Base-by-base conservation (phyloP, 148 eudicot species). In the Spergularia marina region DNA sequence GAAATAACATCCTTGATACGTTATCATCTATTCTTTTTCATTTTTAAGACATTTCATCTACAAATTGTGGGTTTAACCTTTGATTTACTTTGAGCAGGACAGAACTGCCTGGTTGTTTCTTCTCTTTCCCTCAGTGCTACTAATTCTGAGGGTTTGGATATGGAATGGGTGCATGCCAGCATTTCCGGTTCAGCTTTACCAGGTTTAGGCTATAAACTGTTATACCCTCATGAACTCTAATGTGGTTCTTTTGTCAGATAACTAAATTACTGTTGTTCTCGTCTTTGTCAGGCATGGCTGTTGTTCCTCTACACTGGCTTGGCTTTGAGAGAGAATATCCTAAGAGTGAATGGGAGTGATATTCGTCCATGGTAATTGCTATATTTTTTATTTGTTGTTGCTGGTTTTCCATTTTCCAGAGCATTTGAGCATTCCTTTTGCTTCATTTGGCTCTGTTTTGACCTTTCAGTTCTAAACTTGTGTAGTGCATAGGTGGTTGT, bases 131-230 rank as follows among this genome's bases (percentile, higher is more conserved):
- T 84, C 83, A 13, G 70, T 87, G 67, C 84, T 94, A 74, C 86
- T 94, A 53, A 47, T 85, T 53, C 82, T 92, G 47, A 85, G 91
- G 83, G 86, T 91, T 18, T 81, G 82, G 81, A 53, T 85, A 71
- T 94, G 97, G 97, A 84, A 82, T 71, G 97, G 94, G 77, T 94
- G 98, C 86, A 81, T 94, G 79, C 98, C 97, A 64, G 96, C 98
- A 64, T 86, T 90, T 82, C 98, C 98, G 14, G 98, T 94, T 71
- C 98, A 94, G 73, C 84, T 92, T 52, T 92, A 94, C 81, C 92
- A 92, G 97, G 98, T 94, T 80, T 67, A 69, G 53, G 44, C 44
- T 53, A 49, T 18, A 71, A 65, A 34, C 18, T 61, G 16, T 21
- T 70, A 70, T 53, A 70, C 12, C 74, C 44, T 30, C 61, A 15